Percentiles rank a stretch among this genome's conserved stretches.
Conservation (phyloP, 2,329 filamentous ascomycete genomes). For the Chaetomium sp. region DNA sequence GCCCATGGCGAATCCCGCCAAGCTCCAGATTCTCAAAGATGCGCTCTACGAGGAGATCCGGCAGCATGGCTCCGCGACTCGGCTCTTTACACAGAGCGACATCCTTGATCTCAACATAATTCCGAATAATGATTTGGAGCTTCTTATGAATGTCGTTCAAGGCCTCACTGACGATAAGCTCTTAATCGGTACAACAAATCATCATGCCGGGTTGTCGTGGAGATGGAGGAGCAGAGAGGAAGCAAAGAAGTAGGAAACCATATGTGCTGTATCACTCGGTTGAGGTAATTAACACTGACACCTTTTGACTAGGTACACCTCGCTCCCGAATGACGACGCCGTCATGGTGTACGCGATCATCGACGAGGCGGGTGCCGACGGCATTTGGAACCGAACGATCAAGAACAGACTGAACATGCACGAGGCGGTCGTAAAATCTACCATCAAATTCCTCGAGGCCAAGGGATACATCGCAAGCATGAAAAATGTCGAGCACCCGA, state of each 20-base stretch:
- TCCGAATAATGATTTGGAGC: slow-evolving; percentile 48
- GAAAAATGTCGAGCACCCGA: slow-evolving; percentile 84
- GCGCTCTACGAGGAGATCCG: slow-evolving; percentile 51
- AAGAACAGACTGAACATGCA: slow-evolving; percentile 75
- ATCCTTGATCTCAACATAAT: slow-evolving; percentile 52
- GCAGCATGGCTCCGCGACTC: slow-evolving; percentile 41
- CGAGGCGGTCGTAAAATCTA: slow-evolving; percentile 72
- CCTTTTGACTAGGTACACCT: slow-evolving; percentile 43
- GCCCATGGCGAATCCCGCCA: slow-evolving; percentile 24
- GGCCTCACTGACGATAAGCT: slow-evolving; percentile 54
- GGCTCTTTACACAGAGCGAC: slow-evolving; percentile 53
- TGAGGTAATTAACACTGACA: neutral
- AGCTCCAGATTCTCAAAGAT: slow-evolving; percentile 48
- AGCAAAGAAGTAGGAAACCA: slow-evolving; percentile 49
- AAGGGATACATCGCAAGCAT: slow-evolving; percentile 82
- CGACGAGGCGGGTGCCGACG: slow-evolving; percentile 75
- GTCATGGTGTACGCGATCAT: slow-evolving; percentile 82
- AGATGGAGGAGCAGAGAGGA: slow-evolving; percentile 53
- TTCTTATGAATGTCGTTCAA: slow-evolving; percentile 51
- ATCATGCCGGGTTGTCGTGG: slow-evolving; percentile 46
- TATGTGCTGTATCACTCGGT: too few relatives aligned
- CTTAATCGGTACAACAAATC: slow-evolving; percentile 43
- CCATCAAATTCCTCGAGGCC: slow-evolving; percentile 74
- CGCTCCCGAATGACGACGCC: slow-evolving; percentile 63
- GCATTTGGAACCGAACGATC: slow-evolving; percentile 86